Evolutionary conservation across 495 filamentous ascomycete species (phyloP).

Genomic region (Penicillium alfredii): DNA sequence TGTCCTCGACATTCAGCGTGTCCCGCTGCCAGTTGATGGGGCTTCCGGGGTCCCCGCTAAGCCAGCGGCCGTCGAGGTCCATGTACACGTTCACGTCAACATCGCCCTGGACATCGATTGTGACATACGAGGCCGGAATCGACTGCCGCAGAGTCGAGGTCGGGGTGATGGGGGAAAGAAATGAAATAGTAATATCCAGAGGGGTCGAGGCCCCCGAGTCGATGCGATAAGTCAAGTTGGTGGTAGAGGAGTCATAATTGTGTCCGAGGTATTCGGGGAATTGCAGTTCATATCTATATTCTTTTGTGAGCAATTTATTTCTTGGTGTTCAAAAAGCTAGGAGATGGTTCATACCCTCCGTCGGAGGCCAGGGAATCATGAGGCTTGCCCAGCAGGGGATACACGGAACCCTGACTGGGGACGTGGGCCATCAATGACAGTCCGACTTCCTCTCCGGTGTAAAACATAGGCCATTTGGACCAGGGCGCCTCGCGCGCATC

Average conservation of each 20-base stretch:
- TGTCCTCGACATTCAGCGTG: constrained; percentile 22
- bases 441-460: constrained; percentile 79
- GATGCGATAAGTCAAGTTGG: constrained; percentile 81
- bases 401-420: constrained; percentile 64
- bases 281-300: constrained; percentile 53
- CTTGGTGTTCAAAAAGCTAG: background rate
- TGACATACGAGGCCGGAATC: constrained; percentile 82
- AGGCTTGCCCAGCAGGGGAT: constrained; percentile 78
- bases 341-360: constrained; percentile 34
- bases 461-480: constrained; percentile 93
- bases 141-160: constrained; percentile 87
- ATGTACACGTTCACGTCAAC: constrained; percentile 76
- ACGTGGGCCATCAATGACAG: constrained; percentile 75
- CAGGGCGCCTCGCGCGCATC: constrained; percentile 79
- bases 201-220: constrained; percentile 34
- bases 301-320: background rate
- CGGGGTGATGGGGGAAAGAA: constrained; percentile 88
- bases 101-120: constrained; percentile 63
- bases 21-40: constrained; percentile 63
- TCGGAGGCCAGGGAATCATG: constrained; percentile 64
- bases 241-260: constrained; percentile 87
- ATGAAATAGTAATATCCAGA: constrained; percentile 66
- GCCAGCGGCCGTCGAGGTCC: constrained; percentile 87
- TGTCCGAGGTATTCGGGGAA: constrained; percentile 70
- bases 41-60: constrained; percentile 64